Conservation (phyloP, 768 basidiomycete species). For the Harrya chromipes region DNA sequence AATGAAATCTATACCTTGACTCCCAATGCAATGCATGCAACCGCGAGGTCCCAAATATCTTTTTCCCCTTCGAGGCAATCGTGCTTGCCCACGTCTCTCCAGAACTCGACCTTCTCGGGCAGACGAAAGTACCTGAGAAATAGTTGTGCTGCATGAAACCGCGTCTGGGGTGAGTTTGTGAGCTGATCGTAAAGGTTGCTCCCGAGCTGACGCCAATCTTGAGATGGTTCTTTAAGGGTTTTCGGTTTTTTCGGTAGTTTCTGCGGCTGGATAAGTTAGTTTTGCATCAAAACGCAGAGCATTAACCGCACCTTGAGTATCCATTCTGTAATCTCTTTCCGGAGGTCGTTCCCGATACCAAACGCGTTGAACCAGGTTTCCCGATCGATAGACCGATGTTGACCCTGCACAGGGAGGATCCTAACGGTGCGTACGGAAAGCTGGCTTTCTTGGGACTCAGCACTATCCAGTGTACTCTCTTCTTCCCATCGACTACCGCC, state of each 20-base stretch:
- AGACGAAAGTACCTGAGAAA: constrained; percentile 55
- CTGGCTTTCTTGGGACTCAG: constrained; percentile 22
- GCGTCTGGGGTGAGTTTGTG: constrained; percentile 50
- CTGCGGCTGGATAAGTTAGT: constrained; percentile 7
- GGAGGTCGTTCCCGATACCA: constrained; percentile 35
- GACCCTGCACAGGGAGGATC: background rate
- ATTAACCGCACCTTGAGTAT: constrained; percentile 39
- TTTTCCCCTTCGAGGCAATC: background rate
- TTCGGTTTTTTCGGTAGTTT: constrained; percentile 2
- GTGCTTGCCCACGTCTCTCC: constrained; percentile 3
- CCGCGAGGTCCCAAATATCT: constrained; percentile 54
- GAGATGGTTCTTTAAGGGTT: background rate
- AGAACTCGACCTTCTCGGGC: constrained; percentile 20
- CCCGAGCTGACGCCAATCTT: background rate
- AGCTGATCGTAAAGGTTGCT: constrained; percentile 51
- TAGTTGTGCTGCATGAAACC: constrained; percentile 63
- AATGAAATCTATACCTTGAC: constrained; percentile 46
- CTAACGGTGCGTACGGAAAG: background rate
- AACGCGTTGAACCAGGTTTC: constrained; percentile 18
- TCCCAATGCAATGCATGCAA: constrained; percentile 57
- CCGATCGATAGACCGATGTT: background rate
- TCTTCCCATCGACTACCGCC: constrained; percentile 17
- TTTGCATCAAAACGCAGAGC: background rate
- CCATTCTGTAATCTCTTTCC: constrained; percentile 41
- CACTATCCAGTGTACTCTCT: constrained; percentile 3